Conservation (phyloP, 2,329 filamentous ascomycete species). For the Fusarium sp. region DNA sequence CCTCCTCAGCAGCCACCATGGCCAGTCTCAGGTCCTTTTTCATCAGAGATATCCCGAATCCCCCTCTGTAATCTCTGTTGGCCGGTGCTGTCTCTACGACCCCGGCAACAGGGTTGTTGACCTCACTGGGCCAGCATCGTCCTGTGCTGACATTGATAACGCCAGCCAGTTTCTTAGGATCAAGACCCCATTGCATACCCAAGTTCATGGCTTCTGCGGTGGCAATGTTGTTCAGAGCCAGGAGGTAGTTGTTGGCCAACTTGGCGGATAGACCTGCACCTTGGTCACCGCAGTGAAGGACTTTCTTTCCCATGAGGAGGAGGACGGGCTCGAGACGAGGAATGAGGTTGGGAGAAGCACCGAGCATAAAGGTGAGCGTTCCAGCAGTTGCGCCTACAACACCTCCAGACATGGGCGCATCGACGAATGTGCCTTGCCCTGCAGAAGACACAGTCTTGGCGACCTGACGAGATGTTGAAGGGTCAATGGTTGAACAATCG, state of each 20-base stretch:
- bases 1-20: constrained; percentile 75
- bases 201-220: constrained; percentile 74
- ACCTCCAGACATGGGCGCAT: constrained; percentile 96
- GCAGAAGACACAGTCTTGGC: constrained; percentile 73
- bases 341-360: constrained; percentile 69
- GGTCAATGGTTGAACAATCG: constrained; percentile 97
- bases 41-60: constrained; percentile 82
- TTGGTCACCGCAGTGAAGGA: constrained; percentile 85
- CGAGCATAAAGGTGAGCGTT: constrained; percentile 96
- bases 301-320: constrained; percentile 83
- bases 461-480: constrained; percentile 81
- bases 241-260: constrained; percentile 95
- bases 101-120: constrained; percentile 93
- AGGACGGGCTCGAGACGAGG: constrained; percentile 74
- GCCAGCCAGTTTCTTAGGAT: constrained; percentile 73
- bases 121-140: constrained; percentile 93
- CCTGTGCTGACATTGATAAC: constrained; percentile 95
- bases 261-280: constrained; percentile 91
- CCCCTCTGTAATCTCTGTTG: constrained; percentile 77
- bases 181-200: constrained; percentile 68
- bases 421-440: constrained; percentile 80
- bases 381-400: constrained; percentile 90
- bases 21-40: constrained; percentile 81
- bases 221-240: constrained; percentile 90
- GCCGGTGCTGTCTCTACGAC: constrained; percentile 82